A percentile compares a stretch with the other conserved stretches of the same genome.
Conservation (phyloP, 2,329 filamentous ascomycete species). For the Incumbomyces lentus region DNA sequence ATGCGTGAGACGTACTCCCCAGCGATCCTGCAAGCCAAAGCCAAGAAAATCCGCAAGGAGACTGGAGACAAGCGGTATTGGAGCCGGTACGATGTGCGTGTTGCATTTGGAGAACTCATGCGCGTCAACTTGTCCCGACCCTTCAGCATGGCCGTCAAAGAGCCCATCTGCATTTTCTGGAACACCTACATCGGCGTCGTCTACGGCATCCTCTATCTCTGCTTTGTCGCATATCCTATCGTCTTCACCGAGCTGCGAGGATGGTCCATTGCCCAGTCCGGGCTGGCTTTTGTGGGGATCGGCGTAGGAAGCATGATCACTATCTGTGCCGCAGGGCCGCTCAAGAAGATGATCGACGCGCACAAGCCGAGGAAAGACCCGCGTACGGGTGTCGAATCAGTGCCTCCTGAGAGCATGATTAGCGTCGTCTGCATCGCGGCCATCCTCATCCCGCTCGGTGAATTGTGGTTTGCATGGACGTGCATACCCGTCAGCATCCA, state of each 20-base stretch:
- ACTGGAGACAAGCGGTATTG: constrained; percentile 64
- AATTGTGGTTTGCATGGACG: constrained; percentile 84
- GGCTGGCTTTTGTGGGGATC: constrained; percentile 68
- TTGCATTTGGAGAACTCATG: constrained; percentile 55
- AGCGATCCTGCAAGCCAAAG: constrained; percentile 56
- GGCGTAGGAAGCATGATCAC: constrained; percentile 46
- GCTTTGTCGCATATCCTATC: constrained; percentile 82
- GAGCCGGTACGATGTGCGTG: constrained; percentile 67
- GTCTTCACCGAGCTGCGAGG: constrained; percentile 66
- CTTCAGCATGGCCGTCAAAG: constrained; percentile 64
- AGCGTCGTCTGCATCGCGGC: constrained; percentile 69
- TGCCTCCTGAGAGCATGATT: constrained; percentile 70
- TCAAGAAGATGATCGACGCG: constrained; percentile 65
- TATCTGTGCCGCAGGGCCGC: constrained; percentile 52
- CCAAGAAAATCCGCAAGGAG: constrained; percentile 53
- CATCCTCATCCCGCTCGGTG: constrained; percentile 62
- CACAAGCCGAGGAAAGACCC: constrained; percentile 59
- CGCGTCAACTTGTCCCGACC: constrained; percentile 68
- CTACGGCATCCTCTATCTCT: constrained; percentile 77
- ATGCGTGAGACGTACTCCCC: constrained; percentile 71
- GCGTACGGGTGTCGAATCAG: constrained; percentile 45
- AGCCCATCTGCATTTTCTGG: constrained; percentile 80
- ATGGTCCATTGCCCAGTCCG: constrained; percentile 63
- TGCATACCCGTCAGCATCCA: constrained; percentile 66
- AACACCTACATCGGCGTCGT: constrained; percentile 62